Conservation (phyloP, 2,329 filamentous ascomycete genomes). For the Thelonectria olida region DNA sequence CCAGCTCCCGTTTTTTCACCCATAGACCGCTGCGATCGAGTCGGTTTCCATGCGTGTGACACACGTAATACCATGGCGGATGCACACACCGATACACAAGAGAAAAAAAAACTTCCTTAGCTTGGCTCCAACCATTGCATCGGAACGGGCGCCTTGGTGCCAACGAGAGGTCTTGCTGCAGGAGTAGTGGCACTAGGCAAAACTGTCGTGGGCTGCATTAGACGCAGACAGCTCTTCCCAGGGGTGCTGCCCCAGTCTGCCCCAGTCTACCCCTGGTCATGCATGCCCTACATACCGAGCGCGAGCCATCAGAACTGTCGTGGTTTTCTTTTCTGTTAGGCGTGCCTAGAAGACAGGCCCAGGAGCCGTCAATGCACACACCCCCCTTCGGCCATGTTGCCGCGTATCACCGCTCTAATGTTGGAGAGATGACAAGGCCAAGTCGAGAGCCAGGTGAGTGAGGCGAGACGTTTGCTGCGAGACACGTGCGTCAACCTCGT, state of each 20-base stretch:
- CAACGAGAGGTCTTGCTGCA: slow-evolving; percentile 35
- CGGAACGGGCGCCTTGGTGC: slow-evolving; percentile 37
- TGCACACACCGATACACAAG: slow-evolving; percentile 25
- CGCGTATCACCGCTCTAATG: slow-evolving; percentile 37
- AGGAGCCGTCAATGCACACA: slow-evolving; percentile 28
- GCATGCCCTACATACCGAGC: slow-evolving; percentile 26
- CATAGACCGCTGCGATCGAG: slow-evolving; percentile 30
- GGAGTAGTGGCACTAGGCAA: slow-evolving; percentile 32
- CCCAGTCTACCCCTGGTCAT: slow-evolving; percentile 32
- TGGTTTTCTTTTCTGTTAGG: slow-evolving; percentile 23
- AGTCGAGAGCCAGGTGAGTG: slow-evolving; percentile 2
- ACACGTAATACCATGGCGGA: slow-evolving; percentile 35
- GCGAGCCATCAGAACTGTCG: slow-evolving; percentile 31
- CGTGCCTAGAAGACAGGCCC: too few species aligned
- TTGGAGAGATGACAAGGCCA: slow-evolving; percentile 9
- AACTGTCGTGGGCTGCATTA: slow-evolving; percentile 38
- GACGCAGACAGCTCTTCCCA: slow-evolving; percentile 39
- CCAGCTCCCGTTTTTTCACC: slow-evolving; percentile 19
- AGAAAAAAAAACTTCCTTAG: slow-evolving; percentile 7
- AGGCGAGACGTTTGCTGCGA: slow-evolving; percentile 17
- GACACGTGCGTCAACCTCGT: slow-evolving; percentile 20
- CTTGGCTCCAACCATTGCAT: slow-evolving; percentile 34
- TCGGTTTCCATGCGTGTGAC: slow-evolving; percentile 32
- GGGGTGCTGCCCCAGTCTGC: slow-evolving; percentile 34
- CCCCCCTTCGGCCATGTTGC: slow-evolving; percentile 33